phyloP scores from a whole-genome alignment of 352 stramenopile genomes.

The Hyphochytrium catenoides region DNA sequence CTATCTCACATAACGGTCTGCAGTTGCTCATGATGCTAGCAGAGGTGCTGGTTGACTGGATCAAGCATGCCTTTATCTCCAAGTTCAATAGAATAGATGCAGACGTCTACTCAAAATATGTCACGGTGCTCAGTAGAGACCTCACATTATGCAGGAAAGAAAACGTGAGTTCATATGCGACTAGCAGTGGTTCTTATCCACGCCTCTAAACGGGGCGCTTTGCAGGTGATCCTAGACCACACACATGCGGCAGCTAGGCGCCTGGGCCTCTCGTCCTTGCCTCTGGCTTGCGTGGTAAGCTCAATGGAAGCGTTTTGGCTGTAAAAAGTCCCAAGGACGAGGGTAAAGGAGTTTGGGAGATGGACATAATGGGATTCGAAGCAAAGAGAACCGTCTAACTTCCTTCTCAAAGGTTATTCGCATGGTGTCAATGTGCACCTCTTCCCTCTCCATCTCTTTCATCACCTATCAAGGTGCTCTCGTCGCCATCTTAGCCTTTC shows the following conservation, averaged over 20 bases:
- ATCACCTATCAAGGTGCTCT: constrained; percentile 15
- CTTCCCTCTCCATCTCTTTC: neutral
- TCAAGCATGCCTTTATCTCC: constrained; percentile 97
- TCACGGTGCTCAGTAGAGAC: constrained; percentile 76
- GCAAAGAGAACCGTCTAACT: constrained; percentile 14
- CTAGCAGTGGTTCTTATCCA: neutral
- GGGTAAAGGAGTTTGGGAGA: too few relatives aligned
- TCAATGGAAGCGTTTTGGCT: too few relatives aligned
- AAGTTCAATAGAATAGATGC: constrained; percentile 95
- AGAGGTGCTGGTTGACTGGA: constrained; percentile 90
- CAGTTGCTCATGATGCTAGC: constrained; percentile 58
- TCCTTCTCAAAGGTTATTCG: constrained; percentile 9
- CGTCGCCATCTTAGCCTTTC: constrained; percentile 29
- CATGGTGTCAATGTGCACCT: constrained; percentile 4
- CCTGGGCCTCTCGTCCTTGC: constrained; percentile 75
- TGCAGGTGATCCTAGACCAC: constrained; percentile 63
- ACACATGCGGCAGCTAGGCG: constrained; percentile 78
- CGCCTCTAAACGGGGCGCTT: neutral
- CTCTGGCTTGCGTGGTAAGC: constrained; percentile 75
- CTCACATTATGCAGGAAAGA: constrained; percentile 75
- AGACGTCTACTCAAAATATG: constrained; percentile 81
- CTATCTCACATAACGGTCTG: too few relatives aligned
- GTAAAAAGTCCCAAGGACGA: too few relatives aligned
- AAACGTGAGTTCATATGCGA: constrained; percentile 19
- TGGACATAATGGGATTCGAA: constrained; percentile 26